These are phyloP conservation scores for Neurospora tetrasperma DNA, from an alignment of 495 filamentous ascomycete species.

Conservation along the genomic window DNA sequence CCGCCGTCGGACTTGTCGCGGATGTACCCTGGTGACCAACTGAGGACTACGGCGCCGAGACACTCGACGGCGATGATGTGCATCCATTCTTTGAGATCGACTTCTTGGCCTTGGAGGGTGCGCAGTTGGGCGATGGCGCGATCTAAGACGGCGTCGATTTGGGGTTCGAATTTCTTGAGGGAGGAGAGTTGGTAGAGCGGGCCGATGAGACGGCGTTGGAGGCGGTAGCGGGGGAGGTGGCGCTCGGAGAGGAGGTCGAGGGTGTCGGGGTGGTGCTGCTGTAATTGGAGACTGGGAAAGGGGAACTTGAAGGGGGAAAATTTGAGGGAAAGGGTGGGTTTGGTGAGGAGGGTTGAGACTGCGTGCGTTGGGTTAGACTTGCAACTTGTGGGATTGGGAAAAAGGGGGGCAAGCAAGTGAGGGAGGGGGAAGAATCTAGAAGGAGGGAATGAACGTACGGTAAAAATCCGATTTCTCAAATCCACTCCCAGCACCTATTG, in stretches of 20 bases:
- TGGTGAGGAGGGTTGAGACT: slow-evolving; percentile 23
- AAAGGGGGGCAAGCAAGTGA: no score
- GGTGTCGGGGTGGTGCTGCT: slow-evolving; percentile 18
- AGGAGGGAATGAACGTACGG: slow-evolving; percentile 12
- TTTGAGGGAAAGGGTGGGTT: slow-evolving; percentile 13
- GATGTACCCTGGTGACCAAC: slow-evolving; percentile 31
- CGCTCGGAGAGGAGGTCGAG: slow-evolving; percentile 30
- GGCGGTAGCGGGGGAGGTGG: slow-evolving; percentile 26
- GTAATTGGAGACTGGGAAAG: not conserved
- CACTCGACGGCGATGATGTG: slow-evolving; percentile 34
- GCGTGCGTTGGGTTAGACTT: not conserved
- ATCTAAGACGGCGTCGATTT: slow-evolving; percentile 23
- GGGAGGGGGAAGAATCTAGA: no score
- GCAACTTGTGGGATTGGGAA: no score
- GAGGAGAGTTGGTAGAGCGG: slow-evolving; percentile 24
- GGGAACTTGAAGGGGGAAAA: not conserved
- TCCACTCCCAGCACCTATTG: slow-evolving; percentile 17
- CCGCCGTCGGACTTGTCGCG: slow-evolving; percentile 22
- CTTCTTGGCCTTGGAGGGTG: slow-evolving; percentile 16
- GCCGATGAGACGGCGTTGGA: slow-evolving; percentile 31
- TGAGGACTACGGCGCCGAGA: slow-evolving; percentile 28
- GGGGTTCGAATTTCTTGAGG: slow-evolving; percentile 26
- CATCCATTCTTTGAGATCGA: slow-evolving; percentile 34
- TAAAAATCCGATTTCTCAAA: slow-evolving; percentile 32
- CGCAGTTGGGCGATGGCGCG: slow-evolving; percentile 15